Base-by-base conservation (phyloP, 306 rosid genomes). In the Carpinus fangiana region DNA sequence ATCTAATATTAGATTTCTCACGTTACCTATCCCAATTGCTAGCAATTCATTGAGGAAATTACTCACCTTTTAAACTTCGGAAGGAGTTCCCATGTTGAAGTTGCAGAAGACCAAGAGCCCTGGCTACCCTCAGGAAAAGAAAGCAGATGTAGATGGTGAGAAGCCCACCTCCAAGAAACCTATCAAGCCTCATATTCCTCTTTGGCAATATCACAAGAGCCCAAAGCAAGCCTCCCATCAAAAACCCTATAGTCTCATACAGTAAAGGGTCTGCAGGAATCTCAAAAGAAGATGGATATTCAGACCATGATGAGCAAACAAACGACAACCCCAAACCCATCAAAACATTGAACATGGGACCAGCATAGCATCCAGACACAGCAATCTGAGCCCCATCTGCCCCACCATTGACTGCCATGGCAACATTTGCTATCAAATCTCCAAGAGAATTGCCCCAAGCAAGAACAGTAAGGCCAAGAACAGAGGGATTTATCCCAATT, bases 401-500 rank as follows among this genome's bases (percentile, higher is more conserved):
- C 66, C 98, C 98, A 41, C 98, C 96, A 26, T 87, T 84, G 70
- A 90, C 1, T 2, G 98, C 92, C 93, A 93, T 82, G 2, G 97
- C 87, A 43, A 84, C 70, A 80, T 93, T 91, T 21, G 98, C 85
- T 23, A 93, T 86, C 76, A 93, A 79, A 65, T 93, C 97, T 20
- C 96, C 90, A 7, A 94, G 80, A 21, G 98, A 94, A 82, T 94
- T 94, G 0, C 98, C 98, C 98, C 98, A 94, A 0, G 98, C 98
- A 14, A 94, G 95, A 28, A 92, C 85, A 18, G 98, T 92, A 3
- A 92, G 84, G 54, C 97, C 98, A 20, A 94, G 77, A 6, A 90
- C 83, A 51, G 98, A 90, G 57, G 98, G 98, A 78, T 83, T 90
- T 7, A 94, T 83, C 45, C 96, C 97, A 75, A 86, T 75, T 73